Percentiles rank a stretch among this genome's conserved stretches.
phyloP scores from a whole-genome alignment of 306 rosid genomes.

The Herpetospermum pedunculosum region DNA sequence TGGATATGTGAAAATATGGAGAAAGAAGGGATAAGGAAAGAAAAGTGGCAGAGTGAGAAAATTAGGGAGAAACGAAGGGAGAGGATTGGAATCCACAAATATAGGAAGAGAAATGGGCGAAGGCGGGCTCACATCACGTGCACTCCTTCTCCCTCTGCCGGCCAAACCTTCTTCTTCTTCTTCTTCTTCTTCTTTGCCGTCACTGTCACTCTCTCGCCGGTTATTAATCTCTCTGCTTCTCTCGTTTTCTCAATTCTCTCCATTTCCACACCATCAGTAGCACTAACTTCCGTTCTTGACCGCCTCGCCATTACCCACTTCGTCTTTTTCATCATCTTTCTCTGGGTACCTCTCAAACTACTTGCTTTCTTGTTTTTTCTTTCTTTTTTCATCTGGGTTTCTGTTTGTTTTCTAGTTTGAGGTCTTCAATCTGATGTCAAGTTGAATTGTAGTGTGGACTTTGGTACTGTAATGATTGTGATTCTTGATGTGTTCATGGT shows the following conservation, averaged over 20 bases:
- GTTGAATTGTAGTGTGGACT: neutral
- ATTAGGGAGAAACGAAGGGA: conserved; percentile 7
- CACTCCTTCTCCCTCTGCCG: conserved; percentile 47
- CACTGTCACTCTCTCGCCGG: neutral
- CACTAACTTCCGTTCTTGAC: neutral
- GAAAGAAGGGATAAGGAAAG: neutral
- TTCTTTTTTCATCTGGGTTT: neutral
- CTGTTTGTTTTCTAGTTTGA: neutral
- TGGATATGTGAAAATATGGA: neutral
- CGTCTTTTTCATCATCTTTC: neutral
- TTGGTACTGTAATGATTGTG: neutral
- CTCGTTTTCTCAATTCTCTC: conserved; percentile 1
- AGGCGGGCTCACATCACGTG: conserved; percentile 29
- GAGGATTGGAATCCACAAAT: neutral
- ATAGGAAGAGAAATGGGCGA: conserved; percentile 10
- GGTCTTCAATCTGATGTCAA: conserved; percentile 1
- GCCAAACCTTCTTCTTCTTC: conserved; percentile 22
- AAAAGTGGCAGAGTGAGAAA: neutral
- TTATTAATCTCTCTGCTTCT: neutral
- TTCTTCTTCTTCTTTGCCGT: neutral
- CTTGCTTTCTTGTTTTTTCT: neutral
- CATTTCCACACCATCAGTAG: neutral
- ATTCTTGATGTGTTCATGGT: neutral
- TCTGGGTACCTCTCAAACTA: conserved; percentile 9
- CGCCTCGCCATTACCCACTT: conserved; percentile 2